These are phyloP conservation scores for Dictyostelium discoideum DNA, from an alignment of 78 protist species.

Conservation along the genomic window dicty_2.7 NC_007090.3:3272501-3273000, in stretches of 20 bases:
- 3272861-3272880: background rate
- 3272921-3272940: slow-evolving; percentile 4
- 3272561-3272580: background rate
- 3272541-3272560: background rate
- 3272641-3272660: background rate
- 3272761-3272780: background rate
- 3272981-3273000: background rate
- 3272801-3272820: background rate
- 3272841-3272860: background rate
- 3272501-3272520: background rate
- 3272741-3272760: background rate
- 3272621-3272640: background rate
- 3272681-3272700: background rate
- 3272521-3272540: background rate
- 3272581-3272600: background rate
- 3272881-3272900: slow-evolving; percentile 12
- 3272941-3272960: background rate
- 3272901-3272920: slow-evolving; percentile 15
- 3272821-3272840: background rate
- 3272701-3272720: slow-evolving; percentile 1
- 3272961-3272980: slow-evolving; percentile 3
- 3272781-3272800: background rate
- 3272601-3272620: background rate
- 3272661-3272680: background rate
- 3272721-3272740: background rate